Conservation (phyloP, 306 rosid species). For the Bauhinia variegata region DNA sequence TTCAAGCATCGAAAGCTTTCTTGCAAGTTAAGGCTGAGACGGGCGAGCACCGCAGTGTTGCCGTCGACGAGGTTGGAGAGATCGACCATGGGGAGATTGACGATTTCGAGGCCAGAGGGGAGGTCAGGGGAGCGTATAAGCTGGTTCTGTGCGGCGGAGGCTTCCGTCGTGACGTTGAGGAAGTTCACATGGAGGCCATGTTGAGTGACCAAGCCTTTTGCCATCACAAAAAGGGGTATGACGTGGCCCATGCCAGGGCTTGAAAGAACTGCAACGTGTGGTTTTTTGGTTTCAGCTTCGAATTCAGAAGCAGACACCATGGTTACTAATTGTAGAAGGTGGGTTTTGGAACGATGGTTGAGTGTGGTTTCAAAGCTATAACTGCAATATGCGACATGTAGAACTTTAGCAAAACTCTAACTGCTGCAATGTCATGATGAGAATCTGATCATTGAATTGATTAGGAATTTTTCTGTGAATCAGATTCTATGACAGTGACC, state of each 20-base stretch:
- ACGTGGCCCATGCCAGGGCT: conserved; percentile 58
- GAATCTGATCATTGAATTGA: too few species aligned
- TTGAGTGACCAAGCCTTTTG: conserved; percentile 39
- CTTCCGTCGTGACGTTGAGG: conserved; percentile 56
- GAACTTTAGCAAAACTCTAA: too few species aligned
- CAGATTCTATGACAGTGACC: too few species aligned
- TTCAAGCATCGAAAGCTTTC: conserved; percentile 38
- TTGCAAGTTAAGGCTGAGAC: conserved; percentile 27
- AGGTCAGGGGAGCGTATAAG: conserved; percentile 42
- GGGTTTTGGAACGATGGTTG: too few species aligned
- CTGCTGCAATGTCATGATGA: too few species aligned
- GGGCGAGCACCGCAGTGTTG: conserved; percentile 21
- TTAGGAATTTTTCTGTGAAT: too few species aligned
- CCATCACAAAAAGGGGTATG: conserved; percentile 46
- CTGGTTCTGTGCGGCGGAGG: conserved; percentile 44
- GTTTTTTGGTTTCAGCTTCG: not conserved
- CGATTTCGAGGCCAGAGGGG: conserved; percentile 35
- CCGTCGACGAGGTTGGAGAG: conserved; percentile 10
- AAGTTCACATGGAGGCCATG: conserved; percentile 45
- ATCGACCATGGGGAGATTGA: conserved; percentile 46
- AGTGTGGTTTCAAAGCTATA: too few species aligned
- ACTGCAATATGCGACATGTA: too few species aligned
- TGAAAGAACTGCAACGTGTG: conserved; percentile 45
- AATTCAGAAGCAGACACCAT: not conserved
- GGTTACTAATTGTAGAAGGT: not conserved